phyloP scores from a whole-genome alignment of 495 filamentous ascomycete species.

The Penicillium daleae region DNA sequence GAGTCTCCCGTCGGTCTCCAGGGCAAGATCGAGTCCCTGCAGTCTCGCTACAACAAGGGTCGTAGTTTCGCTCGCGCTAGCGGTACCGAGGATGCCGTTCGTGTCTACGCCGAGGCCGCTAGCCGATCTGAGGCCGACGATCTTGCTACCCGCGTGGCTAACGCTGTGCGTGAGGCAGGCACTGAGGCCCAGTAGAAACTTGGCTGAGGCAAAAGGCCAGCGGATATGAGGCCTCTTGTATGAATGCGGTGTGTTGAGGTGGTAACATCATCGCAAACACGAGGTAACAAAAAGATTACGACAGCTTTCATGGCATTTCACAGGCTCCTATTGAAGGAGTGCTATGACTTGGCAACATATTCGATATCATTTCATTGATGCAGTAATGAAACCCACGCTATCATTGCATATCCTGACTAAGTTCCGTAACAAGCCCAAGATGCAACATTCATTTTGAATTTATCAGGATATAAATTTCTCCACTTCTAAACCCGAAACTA shows the following conservation, averaged over 20 bases:
- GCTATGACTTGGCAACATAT: slow-evolving; percentile 21
- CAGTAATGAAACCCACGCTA: slow-evolving; percentile 26
- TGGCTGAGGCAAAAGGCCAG: neutral
- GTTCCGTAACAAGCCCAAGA: neutral
- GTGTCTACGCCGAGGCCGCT: slow-evolving; percentile 96
- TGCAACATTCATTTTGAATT: neutral
- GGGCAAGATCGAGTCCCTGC: slow-evolving; percentile 78
- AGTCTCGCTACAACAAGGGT: slow-evolving; percentile 89
- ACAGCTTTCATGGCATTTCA: neutral
- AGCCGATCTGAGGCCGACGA: slow-evolving; percentile 83
- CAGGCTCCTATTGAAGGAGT: slow-evolving; percentile 1
- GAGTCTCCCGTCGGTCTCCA: slow-evolving; percentile 79
- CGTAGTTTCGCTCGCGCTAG: slow-evolving; percentile 88
- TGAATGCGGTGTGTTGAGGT: neutral
- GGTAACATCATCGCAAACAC: slow-evolving; percentile 3
- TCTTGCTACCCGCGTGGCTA: slow-evolving; percentile 78
- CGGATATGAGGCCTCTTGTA: neutral
- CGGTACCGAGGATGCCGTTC: slow-evolving; percentile 93
- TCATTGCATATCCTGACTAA: neutral
- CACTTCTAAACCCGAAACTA: neutral
- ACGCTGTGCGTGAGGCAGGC: slow-evolving; percentile 62
- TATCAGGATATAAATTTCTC: neutral
- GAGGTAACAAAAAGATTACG: slow-evolving; percentile 6
- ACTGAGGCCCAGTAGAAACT: slow-evolving; percentile 21
- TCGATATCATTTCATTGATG: slow-evolving; percentile 26